Conservation (phyloP, 1,139 yeast species). For the Debaryomyces robertsiae region DNA sequence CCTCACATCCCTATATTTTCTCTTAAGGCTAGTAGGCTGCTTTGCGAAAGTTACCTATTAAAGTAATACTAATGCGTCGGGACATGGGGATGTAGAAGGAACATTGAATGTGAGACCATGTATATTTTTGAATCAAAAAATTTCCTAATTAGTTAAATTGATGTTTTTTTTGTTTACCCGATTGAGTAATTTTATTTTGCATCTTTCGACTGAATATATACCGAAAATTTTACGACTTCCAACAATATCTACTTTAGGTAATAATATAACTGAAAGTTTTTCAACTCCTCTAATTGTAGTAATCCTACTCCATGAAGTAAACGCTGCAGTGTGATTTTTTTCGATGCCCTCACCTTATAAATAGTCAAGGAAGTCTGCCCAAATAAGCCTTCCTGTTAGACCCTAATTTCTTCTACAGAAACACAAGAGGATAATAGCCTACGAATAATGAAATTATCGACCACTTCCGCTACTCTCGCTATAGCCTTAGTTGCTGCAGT, state of each 20-base stretch:
- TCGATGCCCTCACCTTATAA: neutral
- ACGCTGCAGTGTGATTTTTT: neutral
- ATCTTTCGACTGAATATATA: conserved; percentile 1
- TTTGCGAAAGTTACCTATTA: conserved; percentile 1
- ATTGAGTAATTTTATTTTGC: conserved; percentile 6
- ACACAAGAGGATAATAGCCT: neutral
- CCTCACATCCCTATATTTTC: too few species aligned
- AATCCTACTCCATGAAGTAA: neutral
- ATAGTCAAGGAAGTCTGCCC: neutral
- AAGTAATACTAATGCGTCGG: conserved; percentile 2
- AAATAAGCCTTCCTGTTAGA: neutral
- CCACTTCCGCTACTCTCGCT: conserved; percentile 33
- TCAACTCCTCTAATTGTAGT: conserved; percentile 4
- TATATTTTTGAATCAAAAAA: neutral
- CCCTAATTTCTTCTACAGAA: neutral
- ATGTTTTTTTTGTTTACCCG: conserved; percentile 4
- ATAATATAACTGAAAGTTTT: conserved; percentile 1
- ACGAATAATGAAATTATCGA: conserved; percentile 33
- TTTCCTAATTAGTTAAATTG: conserved; percentile 8
- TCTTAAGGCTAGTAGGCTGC: too few species aligned
- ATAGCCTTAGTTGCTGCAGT: conserved; percentile 36
- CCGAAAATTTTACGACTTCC: neutral
- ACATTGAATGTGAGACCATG: neutral
- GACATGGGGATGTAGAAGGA: neutral
- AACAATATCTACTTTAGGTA: conserved; percentile 5